phyloP scores from a whole-genome alignment of 2,329 filamentous ascomycete genomes.

The Stachybotrys elegans region DNA sequence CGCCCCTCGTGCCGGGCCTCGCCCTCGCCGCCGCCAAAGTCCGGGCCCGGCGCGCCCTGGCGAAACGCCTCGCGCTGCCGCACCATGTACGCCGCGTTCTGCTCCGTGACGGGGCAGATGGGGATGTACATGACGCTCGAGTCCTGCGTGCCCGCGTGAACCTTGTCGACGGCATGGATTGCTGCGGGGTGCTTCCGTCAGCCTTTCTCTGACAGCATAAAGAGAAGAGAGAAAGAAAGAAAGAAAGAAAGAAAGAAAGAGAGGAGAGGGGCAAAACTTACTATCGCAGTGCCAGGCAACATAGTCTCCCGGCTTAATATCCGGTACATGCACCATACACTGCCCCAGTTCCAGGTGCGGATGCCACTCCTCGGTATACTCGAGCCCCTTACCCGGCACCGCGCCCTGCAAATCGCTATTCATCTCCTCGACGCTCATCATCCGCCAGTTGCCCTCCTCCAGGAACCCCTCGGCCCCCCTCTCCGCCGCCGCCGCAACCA shows the following conservation, averaged over 20 bases:
- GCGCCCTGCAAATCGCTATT: slow-evolving; percentile 66
- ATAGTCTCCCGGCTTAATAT: slow-evolving; percentile 68
- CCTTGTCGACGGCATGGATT: slow-evolving; percentile 79
- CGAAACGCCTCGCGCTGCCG: slow-evolving; percentile 69
- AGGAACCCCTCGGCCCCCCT: slow-evolving; percentile 31
- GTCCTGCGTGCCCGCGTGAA: slow-evolving; percentile 66
- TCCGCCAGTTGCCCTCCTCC: slow-evolving; percentile 53
- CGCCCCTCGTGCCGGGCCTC: slow-evolving; percentile 51
- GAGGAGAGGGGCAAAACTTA: slow-evolving; percentile 20
- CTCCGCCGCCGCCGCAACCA: slow-evolving; percentile 19
- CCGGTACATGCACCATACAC: slow-evolving; percentile 67
- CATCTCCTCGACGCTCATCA: slow-evolving; percentile 41
- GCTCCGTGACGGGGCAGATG: slow-evolving; percentile 71
- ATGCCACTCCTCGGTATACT: slow-evolving; percentile 62
- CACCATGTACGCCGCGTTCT: slow-evolving; percentile 66
- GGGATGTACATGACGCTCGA: slow-evolving; percentile 88
- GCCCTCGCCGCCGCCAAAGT: slow-evolving; percentile 68
- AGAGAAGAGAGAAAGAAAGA: slow-evolving; percentile 2
- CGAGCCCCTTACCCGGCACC: slow-evolving; percentile 62
- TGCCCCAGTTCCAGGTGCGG: slow-evolving; percentile 64
- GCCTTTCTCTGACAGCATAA: neutral
- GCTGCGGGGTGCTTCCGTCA: slow-evolving; percentile 20
- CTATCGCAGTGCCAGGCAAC: slow-evolving; percentile 82
- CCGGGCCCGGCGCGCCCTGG: slow-evolving; percentile 60
- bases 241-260: neutral